These are phyloP conservation scores for Sporothrix brasiliensis DNA, from an alignment of 2,329 filamentous ascomycete species.

Conservation along the genomic window DNA sequence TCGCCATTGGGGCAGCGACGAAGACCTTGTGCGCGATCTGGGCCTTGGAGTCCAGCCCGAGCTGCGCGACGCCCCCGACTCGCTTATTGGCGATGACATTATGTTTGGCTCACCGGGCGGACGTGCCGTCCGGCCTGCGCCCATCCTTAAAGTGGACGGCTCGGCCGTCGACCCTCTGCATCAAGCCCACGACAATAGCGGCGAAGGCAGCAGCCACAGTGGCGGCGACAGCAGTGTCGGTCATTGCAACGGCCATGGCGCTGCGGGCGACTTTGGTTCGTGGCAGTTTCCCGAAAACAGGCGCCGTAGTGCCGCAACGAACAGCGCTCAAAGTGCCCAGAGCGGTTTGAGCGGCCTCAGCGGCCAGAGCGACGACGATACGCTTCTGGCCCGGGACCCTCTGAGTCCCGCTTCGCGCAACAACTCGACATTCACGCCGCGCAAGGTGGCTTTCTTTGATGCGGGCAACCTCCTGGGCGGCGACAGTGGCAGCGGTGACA, in stretches of 20 bases:
- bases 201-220: slow-evolving; percentile 6
- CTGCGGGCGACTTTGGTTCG: slow-evolving; percentile 46
- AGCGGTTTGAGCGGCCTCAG: slow-evolving; percentile 37
- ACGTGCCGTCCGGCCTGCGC: slow-evolving; percentile 13
- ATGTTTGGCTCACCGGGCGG: not conserved
- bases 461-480: slow-evolving; percentile 72
- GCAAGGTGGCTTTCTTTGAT: slow-evolving; percentile 79
- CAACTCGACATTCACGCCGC: slow-evolving; percentile 51
- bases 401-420: slow-evolving; percentile 46
- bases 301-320: slow-evolving; percentile 40
- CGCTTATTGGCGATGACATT: slow-evolving; percentile 35
- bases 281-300: slow-evolving; percentile 54
- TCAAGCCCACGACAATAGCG: slow-evolving; percentile 32
- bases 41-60: slow-evolving; percentile 68
- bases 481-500: slow-evolving; percentile 63
- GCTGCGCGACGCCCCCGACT: slow-evolving; percentile 48
- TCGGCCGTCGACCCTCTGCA: slow-evolving; percentile 39
- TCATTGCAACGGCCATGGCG: not conserved
- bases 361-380: slow-evolving; percentile 49
- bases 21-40: slow-evolving; percentile 80
- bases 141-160: slow-evolving; percentile 43
- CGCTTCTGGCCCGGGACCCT: slow-evolving; percentile 47
- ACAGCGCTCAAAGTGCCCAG: slow-evolving; percentile 41
- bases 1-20: slow-evolving; percentile 83
- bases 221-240: not conserved